Conservation (phyloP, 2,329 filamentous ascomycete species). For the Stromatinia cepivora region DNA sequence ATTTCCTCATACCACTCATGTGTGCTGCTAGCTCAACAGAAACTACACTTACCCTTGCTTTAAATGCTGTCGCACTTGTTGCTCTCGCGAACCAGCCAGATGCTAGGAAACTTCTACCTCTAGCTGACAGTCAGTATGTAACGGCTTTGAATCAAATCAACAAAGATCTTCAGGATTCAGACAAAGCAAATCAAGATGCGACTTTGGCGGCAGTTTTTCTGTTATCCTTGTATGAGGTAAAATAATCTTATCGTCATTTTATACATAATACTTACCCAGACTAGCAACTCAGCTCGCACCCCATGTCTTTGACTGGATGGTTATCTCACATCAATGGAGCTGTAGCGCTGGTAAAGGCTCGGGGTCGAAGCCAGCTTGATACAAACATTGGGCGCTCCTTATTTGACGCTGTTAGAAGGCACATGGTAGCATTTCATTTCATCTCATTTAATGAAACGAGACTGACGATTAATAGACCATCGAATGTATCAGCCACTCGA, state of each 20-base stretch:
- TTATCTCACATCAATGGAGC: slow-evolving; percentile 61
- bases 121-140: slow-evolving; percentile 53
- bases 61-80: slow-evolving; percentile 58
- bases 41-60: slow-evolving; percentile 49
- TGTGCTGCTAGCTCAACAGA: slow-evolving; percentile 44
- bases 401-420: slow-evolving; percentile 59
- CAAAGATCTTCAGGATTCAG: slow-evolving; percentile 51
- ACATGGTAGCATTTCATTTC: slow-evolving; percentile 50
- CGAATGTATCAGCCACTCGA: slow-evolving; percentile 54
- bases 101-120: slow-evolving; percentile 40
- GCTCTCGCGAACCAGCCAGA: slow-evolving; percentile 53
- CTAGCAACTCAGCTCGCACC: slow-evolving; percentile 52
- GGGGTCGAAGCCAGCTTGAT: slow-evolving; percentile 52
- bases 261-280: background rate
- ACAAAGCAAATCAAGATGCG: slow-evolving; percentile 51
- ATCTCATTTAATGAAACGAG: background rate
- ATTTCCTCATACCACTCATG: slow-evolving; percentile 57
- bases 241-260: background rate
- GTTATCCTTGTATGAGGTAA: slow-evolving; percentile 58
- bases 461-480: slow-evolving; percentile 58
- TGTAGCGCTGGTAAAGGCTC: slow-evolving; percentile 56
- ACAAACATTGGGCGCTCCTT: slow-evolving; percentile 55
- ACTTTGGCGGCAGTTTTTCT: slow-evolving; percentile 59
- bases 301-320: slow-evolving; percentile 57
- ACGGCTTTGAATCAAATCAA: slow-evolving; percentile 55